phyloP scores from a whole-genome alignment of 2,329 filamentous ascomycete species.

The Fusarium palustre region DNA sequence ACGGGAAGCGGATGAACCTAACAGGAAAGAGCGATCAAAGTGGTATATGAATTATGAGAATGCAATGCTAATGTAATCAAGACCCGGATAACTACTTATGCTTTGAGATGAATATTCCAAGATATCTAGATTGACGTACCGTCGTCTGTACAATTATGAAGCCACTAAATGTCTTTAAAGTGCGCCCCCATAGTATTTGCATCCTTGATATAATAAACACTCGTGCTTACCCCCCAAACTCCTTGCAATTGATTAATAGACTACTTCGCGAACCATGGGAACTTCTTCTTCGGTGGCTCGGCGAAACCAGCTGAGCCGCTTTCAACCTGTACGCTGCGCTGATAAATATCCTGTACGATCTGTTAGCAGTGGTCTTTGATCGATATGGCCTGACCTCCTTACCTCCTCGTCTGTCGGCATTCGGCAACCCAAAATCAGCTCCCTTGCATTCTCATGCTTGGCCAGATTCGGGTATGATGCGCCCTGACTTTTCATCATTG shows the following conservation, averaged over 20 bases:
- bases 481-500: slow-evolving; percentile 91
- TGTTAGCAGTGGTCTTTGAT: slow-evolving; percentile 40
- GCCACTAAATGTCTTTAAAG: slow-evolving; percentile 41
- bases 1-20: background rate
- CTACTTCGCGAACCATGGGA: slow-evolving; percentile 72
- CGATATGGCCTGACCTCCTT: slow-evolving; percentile 58
- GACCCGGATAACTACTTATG: background rate
- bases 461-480: slow-evolving; percentile 80
- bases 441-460: slow-evolving; percentile 76
- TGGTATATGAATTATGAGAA: background rate
- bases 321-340: slow-evolving; percentile 70
- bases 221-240: slow-evolving; percentile 44
- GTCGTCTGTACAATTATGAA: slow-evolving; percentile 26
- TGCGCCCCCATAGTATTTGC: slow-evolving; percentile 30
- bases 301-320: slow-evolving; percentile 58
- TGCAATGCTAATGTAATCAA: background rate
- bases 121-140: slow-evolving; percentile 19
- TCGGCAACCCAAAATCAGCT: slow-evolving; percentile 83
- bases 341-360: slow-evolving; percentile 69
- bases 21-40: background rate
- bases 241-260: slow-evolving; percentile 38
- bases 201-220: slow-evolving; percentile 17
- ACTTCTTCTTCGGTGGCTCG: slow-evolving; percentile 71
- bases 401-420: slow-evolving; percentile 91
- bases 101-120: slow-evolving; percentile 29